phyloP scores from a whole-genome alignment of 192 early-diverging fungal genomes.

The Phycomyces blakesleeanus region DNA sequence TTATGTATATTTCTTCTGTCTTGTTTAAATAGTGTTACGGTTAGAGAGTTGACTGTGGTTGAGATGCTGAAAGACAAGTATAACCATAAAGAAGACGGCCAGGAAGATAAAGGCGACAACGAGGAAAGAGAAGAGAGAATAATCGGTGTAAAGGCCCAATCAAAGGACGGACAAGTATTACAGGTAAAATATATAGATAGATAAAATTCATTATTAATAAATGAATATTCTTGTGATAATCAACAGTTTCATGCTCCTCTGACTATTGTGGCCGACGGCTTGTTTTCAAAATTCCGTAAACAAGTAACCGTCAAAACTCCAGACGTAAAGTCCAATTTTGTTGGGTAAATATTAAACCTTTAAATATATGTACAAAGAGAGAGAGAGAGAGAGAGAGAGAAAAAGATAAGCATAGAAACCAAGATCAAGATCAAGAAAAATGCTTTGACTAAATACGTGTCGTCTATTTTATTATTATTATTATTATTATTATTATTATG shows the following conservation, averaged over 20 bases:
- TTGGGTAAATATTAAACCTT: slow-evolving; percentile 24
- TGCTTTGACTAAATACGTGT: too few species aligned
- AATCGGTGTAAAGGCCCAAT: slow-evolving; percentile 46
- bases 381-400: too few species aligned
- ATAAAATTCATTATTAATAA: too few species aligned
- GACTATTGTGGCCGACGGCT: slow-evolving; percentile 90
- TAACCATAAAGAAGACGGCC: too few species aligned
- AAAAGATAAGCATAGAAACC: too few species aligned
- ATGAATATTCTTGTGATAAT: not conserved
- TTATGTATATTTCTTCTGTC: too few species aligned
- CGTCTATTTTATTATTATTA: too few species aligned
- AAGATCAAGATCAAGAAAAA: too few species aligned
- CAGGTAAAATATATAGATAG: too few species aligned
- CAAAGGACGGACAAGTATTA: not conserved
- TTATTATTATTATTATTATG: too few species aligned
- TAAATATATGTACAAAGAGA: too few species aligned
- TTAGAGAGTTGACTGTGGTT: slow-evolving; percentile 74
- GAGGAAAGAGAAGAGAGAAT: slow-evolving; percentile 32
- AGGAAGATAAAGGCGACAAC: too few species aligned
- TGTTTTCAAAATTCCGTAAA: slow-evolving; percentile 91
- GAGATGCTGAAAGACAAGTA: slow-evolving; percentile 53
- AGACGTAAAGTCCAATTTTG: slow-evolving; percentile 28
- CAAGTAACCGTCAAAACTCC: slow-evolving; percentile 55
- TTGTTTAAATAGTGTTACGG: slow-evolving; percentile 56
- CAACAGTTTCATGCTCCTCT: slow-evolving; percentile 65